Base-by-base conservation (phyloP, 495 filamentous ascomycete species). In the Lichenothelia convexa region DNA sequence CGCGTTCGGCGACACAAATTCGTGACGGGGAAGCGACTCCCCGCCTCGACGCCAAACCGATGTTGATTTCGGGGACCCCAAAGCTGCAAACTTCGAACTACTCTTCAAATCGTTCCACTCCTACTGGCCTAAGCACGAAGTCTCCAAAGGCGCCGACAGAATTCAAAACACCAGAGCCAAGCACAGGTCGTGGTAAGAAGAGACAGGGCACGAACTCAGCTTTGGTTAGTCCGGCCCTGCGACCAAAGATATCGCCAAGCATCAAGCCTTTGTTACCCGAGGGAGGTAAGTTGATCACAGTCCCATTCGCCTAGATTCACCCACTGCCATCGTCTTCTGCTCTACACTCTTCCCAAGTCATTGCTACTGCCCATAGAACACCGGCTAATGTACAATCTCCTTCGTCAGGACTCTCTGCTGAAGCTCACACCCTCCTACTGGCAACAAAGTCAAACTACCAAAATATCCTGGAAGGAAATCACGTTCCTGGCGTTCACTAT, bases 381-480 rank as follows among this genome's bases (percentile, higher is more conserved):
- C 17, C 13, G 15, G n/a, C n/a, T n/a, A n/a, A n/a, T n/a, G n/a
- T n/a, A n/a, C n/a, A 11, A 29, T 29, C 2, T 29, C 1, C 9
- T 13, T 11, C 24, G 15, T 9, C 24, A 29, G 62, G 59, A 26
- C 50, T 75, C 29, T 58, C 68, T n/a, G 70, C 71, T 32, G 65
- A 91, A 44, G 71, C 79, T 1, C 81, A 86, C 12, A 85, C 87
- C 12, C 71, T 87, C 18, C 68, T 94, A 31, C 64, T 97, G 17
- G 82, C 87, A 8, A 80, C 79, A 21, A 94, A 94, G 50, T 93
- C 85, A 15, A 97, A 97, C 52, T 97, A 97, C 50, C 89, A 97
- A 52, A 89, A 93, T 49, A 89, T 97, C 36, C 58, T 97, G 19
- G 87, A 95, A 51, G 89, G 89, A 30, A 95, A 78, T 27, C 72